phyloP scores from a whole-genome alignment of 2,329 filamentous ascomycete species.

The Ceratocystis eucalypticola region DNA sequence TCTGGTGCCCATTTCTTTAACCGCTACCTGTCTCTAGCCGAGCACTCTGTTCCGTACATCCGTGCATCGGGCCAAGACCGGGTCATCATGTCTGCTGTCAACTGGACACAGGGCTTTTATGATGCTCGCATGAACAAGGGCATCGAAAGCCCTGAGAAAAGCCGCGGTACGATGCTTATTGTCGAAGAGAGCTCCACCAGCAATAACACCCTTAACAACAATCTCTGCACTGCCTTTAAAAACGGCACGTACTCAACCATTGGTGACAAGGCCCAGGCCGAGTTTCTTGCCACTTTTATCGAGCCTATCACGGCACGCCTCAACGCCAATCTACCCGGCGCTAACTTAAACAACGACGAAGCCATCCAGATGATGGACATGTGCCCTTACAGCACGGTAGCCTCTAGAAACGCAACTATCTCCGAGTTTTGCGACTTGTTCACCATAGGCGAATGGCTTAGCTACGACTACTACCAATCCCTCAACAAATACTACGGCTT shows the following conservation, averaged over 20 bases:
- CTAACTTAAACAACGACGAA: slow-evolving; percentile 48
- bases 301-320: slow-evolving; percentile 55
- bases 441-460: slow-evolving; percentile 54
- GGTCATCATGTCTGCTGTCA: slow-evolving; percentile 59
- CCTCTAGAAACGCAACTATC: slow-evolving; percentile 37
- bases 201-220: slow-evolving; percentile 76
- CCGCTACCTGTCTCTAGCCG: slow-evolving; percentile 53
- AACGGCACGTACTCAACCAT: slow-evolving; percentile 37
- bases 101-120: slow-evolving; percentile 66
- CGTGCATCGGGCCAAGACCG: slow-evolving; percentile 56
- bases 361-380: slow-evolving; percentile 72
- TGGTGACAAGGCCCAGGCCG: slow-evolving; percentile 37
- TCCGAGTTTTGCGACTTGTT: slow-evolving; percentile 70
- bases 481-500: slow-evolving; percentile 78
- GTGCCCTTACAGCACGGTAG: slow-evolving; percentile 74
- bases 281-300: slow-evolving; percentile 51
- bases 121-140: slow-evolving; percentile 30
- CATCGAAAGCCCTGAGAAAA: slow-evolving; percentile 28
- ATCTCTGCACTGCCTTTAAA: slow-evolving; percentile 58
- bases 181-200: slow-evolving; percentile 51
- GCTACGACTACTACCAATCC: slow-evolving; percentile 69
- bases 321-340: slow-evolving; percentile 54
- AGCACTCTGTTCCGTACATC: slow-evolving; percentile 50
- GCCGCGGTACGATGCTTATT: slow-evolving; percentile 45
- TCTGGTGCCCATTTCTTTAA: slow-evolving; percentile 64